phyloP scores from a whole-genome alignment of 163 green algal genomes.

The Smithsoniella earleae region DNA sequence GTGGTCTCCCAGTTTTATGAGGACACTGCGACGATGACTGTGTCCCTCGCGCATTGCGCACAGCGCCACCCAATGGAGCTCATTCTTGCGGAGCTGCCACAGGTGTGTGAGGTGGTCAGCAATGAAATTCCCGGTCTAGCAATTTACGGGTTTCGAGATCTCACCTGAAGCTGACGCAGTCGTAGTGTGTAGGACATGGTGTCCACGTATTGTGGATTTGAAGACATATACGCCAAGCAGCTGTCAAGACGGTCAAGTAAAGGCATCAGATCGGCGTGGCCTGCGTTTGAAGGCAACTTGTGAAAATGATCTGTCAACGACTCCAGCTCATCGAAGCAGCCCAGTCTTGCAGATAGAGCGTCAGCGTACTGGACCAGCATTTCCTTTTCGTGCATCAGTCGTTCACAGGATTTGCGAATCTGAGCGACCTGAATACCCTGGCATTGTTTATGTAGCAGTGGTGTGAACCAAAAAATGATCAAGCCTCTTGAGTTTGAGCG shows the following conservation, averaged over 20 bases:
- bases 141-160: too few relatives aligned
- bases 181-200: conserved; percentile 59
- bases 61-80: too few relatives aligned
- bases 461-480: neutral
- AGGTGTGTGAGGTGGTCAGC: too few relatives aligned
- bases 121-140: too few relatives aligned
- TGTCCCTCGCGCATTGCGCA: too few relatives aligned
- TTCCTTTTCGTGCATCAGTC: conserved; percentile 55
- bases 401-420: conserved; percentile 36
- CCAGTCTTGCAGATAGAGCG: conserved; percentile 71
- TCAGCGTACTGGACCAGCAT: conserved; percentile 68
- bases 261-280: conserved; percentile 65
- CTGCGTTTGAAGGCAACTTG: conserved; percentile 38
- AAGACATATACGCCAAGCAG: conserved; percentile 72
- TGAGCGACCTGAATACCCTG: conserved; percentile 25
- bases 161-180: conserved; percentile 68
- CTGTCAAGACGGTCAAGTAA: conserved; percentile 81
- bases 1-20: too few relatives aligned
- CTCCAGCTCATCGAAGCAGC: conserved; percentile 95
- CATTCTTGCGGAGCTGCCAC: too few relatives aligned
- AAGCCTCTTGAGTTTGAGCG: neutral
- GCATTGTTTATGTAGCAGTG: neutral
- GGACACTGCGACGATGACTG: too few relatives aligned
- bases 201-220: conserved; percentile 80
- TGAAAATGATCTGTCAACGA: conserved; percentile 64